phyloP scores from a whole-genome alignment of 2,329 filamentous ascomycete species.

The Aspergillus pseudonomiae region DNA sequence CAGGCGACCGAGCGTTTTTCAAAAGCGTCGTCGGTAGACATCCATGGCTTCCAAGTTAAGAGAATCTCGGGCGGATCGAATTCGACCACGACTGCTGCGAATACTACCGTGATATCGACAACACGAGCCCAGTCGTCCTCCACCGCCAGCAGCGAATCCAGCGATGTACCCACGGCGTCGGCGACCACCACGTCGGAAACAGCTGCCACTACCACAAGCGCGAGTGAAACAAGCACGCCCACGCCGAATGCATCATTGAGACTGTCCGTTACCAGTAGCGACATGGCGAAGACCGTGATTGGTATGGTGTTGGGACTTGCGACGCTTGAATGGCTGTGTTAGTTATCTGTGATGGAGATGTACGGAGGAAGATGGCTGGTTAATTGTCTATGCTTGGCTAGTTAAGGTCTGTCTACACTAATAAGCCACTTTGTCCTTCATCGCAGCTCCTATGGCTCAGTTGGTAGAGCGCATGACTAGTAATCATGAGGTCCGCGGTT shows the following conservation, averaged over 20 bases:
- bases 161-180: neutral
- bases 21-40: slow-evolving; percentile 10
- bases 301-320: neutral
- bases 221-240: neutral
- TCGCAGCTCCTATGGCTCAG: neutral
- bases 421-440: rapidly evolving
- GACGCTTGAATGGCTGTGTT: neutral
- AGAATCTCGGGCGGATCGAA: neutral
- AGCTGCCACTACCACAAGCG: neutral
- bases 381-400: neutral
- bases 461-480: neutral
- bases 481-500: neutral
- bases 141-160: neutral
- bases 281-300: neutral
- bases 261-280: neutral
- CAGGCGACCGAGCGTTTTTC: slow-evolving; percentile 10
- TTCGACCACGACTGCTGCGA: neutral
- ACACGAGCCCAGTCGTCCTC: neutral
- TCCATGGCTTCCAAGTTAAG: slow-evolving; percentile 15
- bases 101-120: neutral
- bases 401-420: neutral
- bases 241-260: neutral
- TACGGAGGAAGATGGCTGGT: neutral
- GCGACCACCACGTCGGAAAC: neutral
- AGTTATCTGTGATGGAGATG: neutral